Evolutionary conservation across 1,284 basidiomycete genomes (phyloP), one percentile per base, ranked within the genome.

Genomic region (Fomitopsis schrenkii): DNA sequence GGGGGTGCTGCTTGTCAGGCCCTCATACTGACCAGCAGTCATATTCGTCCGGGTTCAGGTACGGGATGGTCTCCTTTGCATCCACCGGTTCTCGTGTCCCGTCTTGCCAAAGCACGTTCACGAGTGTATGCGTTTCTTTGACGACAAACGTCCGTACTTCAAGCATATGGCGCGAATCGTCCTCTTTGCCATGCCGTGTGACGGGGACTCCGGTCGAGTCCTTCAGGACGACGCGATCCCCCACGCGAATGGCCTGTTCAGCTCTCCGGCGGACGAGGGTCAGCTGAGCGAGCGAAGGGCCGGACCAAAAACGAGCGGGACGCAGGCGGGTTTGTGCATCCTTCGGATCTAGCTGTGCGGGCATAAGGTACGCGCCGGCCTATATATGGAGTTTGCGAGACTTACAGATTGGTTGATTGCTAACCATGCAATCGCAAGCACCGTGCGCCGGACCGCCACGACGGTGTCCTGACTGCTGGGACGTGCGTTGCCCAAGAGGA

Each of bases 81-180:
- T 75, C 80, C 26, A 88, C 58, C 4, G 81, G 83, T 68, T 90
- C 86, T 60, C 75, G 79, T 8, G 77, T 79, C 19, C 94, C 94
- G 71, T 95, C 89, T 77, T 97, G 95, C 95, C 95, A 98, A 17
- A 95, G 73, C 35, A 97, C 79, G n/a, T 83, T 81, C 35, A 93
- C 79, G 12, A 75, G 80, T 10, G 92, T 91, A 59, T 83, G 77
- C 7, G 90, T 91, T 73, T 91, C 86, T 46, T 80, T 81, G 52
- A 97, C 87, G 28, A 83, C 78, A 63, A 87, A 82, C 1, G 84
- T 83, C 41, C 81, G 79, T 22, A 90, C 82, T 44, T 77, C 72
- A 45, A 90, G 72, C 55, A 75, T 69, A 22, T 79, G 80, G 40
- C 75, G 72, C 17, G 72, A 66, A n/a, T 81, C 81, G 14, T 73